Conservation (phyloP, 768 basidiomycete genomes). For the Dentipellis fragilis region DNA sequence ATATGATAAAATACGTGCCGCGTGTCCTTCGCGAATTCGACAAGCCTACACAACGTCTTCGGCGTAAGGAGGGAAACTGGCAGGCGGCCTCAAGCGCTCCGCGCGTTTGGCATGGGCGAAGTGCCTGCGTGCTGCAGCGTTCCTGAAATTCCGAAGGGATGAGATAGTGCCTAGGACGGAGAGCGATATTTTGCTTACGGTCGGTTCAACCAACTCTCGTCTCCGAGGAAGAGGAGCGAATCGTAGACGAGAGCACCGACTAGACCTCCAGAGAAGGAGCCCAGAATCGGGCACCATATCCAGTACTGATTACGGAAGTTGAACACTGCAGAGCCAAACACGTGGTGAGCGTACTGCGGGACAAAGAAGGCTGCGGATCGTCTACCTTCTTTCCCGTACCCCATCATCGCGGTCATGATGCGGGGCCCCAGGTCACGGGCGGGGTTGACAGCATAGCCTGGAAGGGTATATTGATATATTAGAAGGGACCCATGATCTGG, state of each 20-base stretch:
- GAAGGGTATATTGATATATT: not conserved
- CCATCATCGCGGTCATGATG: constrained; percentile 59
- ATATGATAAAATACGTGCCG: too few species aligned
- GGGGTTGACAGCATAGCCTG: constrained; percentile 57
- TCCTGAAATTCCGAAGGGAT: not conserved
- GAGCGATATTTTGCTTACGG: constrained; percentile 27
- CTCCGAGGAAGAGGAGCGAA: constrained; percentile 42
- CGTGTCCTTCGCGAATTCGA: too few species aligned
- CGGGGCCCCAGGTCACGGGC: constrained; percentile 67
- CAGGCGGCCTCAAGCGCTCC: not conserved
- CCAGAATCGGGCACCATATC: constrained; percentile 61
- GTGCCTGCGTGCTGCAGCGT: not conserved
- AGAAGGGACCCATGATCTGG: not conserved
- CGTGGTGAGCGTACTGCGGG: not conserved
- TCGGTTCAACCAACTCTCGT: constrained; percentile 43
- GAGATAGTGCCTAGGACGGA: not conserved
- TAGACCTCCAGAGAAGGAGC: constrained; percentile 49
- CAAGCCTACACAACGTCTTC: not conserved
- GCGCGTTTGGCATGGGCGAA: not conserved
- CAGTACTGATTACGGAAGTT: constrained; percentile 51
- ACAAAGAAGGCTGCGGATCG: not conserved
- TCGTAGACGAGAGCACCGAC: constrained; percentile 50
- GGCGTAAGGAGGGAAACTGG: not conserved
- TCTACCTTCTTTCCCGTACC: constrained; percentile 45
- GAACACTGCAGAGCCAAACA: constrained; percentile 21